Evolutionary conservation across 164 flowering plant species (phyloP), one percentile per base, ranked within the genome.

Genomic region (Taxillus chinensis): DNA sequence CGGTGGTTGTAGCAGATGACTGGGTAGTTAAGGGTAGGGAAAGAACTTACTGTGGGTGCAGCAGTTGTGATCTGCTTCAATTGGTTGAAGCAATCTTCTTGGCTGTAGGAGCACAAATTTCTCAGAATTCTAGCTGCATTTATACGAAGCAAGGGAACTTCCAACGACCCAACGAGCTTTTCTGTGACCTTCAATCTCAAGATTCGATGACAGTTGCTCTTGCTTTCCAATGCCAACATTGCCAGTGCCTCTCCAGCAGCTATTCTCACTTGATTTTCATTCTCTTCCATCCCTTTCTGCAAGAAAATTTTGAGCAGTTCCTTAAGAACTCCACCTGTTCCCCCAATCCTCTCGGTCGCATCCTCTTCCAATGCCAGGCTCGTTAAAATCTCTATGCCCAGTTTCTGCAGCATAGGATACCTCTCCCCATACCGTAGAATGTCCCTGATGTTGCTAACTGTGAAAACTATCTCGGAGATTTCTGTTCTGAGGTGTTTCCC

Each of bases 211-310:
- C 97, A 93, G 59, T 84, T 89, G 5, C 52, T 70, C 68, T 74
- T 67, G 66, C 98, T 90, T 48, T 87, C 92, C 60, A 86, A 60
- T 42, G 82, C 87, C 70, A 93, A 77, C 96, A 88, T 90, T 43
- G 86, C 83, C 17, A 93, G 67, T 11, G 97, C 96, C 71, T 90
- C 95, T 45, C 99, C 99, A 27, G 97, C 89, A 17, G 80, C 89
- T 59, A 61, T 75, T 63, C 80, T 79, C 40, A 83, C 92, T 46
- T 67, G 73, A 39, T 73, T 70, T 50, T 78, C 78, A 55, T 39
- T 60, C 55, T 68, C 74, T 2, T 68, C 70, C 8, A 74, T 68
- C 17, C 57, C 80, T 37, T 77, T 17, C 9, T 76, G 74, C 62
- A 93, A 76, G 77, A 88, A 85, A 50, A 90, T 81, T 45, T 67